phyloP scores from a whole-genome alignment of 1,284 basidiomycete species.

The Ustilago trichophora region DNA sequence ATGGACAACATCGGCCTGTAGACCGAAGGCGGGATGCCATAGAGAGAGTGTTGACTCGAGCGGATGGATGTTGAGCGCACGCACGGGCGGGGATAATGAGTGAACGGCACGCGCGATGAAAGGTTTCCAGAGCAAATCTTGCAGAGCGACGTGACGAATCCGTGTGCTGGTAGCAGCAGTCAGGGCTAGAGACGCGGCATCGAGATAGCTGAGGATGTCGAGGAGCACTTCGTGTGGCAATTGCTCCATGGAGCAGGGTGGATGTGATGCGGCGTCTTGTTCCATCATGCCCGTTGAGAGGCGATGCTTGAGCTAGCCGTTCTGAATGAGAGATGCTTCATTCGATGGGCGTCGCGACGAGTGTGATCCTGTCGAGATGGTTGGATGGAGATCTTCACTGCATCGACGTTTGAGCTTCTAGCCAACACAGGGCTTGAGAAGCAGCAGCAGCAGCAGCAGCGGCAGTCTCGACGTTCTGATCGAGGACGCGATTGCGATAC shows the following conservation, averaged over 20 bases:
- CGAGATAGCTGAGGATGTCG: slow-evolving; percentile 30
- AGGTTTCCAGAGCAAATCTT: slow-evolving; percentile 37
- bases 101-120: slow-evolving; percentile 18
- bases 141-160: slow-evolving; percentile 21
- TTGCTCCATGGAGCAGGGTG: slow-evolving; percentile 14
- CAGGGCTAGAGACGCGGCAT: slow-evolving; percentile 12
- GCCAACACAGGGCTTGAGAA: no score
- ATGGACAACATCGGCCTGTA: slow-evolving; percentile 24
- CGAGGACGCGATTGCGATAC: no score
- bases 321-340: slow-evolving; percentile 5
- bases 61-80: slow-evolving; percentile 14
- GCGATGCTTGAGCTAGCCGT: neutral
- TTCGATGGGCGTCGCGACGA: no score
- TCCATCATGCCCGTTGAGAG: neutral
- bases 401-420: no score
- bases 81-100: slow-evolving; percentile 22
- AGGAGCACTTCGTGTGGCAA: slow-evolving; percentile 35
- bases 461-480: no score
- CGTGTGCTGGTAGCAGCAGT: slow-evolving; percentile 16
- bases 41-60: slow-evolving; percentile 26
- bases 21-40: slow-evolving; percentile 41
- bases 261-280: neutral
- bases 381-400: no score
- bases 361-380: no score
- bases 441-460: no score